Base-by-base conservation (phyloP, 345 rosid species). In the Syzygium grande region DNA sequence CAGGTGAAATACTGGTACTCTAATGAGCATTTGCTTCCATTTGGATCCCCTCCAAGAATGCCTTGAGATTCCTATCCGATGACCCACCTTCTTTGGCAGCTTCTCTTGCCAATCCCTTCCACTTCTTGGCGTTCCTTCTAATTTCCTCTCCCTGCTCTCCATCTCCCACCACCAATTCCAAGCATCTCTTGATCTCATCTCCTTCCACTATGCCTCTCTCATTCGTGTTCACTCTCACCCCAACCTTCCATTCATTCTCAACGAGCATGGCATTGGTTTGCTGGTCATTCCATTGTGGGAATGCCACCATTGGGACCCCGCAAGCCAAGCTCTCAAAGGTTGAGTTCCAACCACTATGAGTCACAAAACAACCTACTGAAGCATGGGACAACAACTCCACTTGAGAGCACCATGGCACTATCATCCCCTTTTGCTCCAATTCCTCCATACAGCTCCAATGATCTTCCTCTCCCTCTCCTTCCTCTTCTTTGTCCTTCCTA, bases 301-400 rank as follows among this genome's bases (percentile, higher is more conserved):
- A 93, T 9, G 97, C 98, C 88, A 95, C 97, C 46, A 92, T 91
- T 2, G 95, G 95, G 61, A 93, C 92, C 52, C 97, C 96, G 0
- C 61, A 86, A 2, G 86, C 92, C 84, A 96, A 84, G 86, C 94
- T 94, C 91, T 96, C 99, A n/a, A 94, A 4, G 2, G 95, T 94
- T 7, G 98, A 94, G 91, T 93, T 96, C 98, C 98, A 96, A 13
- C 97, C 97, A 27, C 97, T 93, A 86, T 96, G 97, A 5, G 94
- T 91, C 85, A 96, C 84, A 34, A 93, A 96, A 80, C 97, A 96
- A 3, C 97, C 96, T 1, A 94, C 34, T 7, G 97, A 89, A 4
- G 87, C 89, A 41, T 94, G 94, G 5, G 93, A 93, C 77, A 96
- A 84, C n/a, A 95, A 95, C 87, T 91, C 92, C 84, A 93, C 89